Conservation (phyloP, 2,329 filamentous ascomycete species). For the Bipolaris sorokiniana region DNA sequence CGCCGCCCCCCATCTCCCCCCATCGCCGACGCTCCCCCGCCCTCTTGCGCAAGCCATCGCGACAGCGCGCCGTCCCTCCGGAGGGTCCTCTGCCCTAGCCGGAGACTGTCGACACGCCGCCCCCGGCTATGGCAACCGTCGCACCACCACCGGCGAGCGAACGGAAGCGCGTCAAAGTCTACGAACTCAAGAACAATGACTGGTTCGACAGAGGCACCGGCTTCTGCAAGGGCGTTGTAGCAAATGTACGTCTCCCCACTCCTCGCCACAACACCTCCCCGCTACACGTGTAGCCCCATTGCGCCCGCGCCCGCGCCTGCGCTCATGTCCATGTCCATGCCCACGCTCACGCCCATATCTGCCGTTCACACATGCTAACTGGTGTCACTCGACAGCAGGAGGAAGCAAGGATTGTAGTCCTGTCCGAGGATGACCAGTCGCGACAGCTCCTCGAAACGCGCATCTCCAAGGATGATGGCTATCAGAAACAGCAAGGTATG, state of each 20-base stretch:
- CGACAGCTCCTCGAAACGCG: slow-evolving; percentile 85
- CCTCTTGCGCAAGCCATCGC: slow-evolving; percentile 32
- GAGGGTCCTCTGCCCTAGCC: slow-evolving; percentile 21
- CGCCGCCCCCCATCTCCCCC: slow-evolving; percentile 14
- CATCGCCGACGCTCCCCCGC: slow-evolving; percentile 20
- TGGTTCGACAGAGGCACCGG: slow-evolving; percentile 98
- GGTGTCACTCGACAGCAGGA: slow-evolving; percentile 64
- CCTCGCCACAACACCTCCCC: neutral
- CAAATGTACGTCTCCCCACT: slow-evolving; percentile 65
- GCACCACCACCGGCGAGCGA: slow-evolving; percentile 56
- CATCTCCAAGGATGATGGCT: slow-evolving; percentile 92
- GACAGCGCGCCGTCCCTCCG: slow-evolving; percentile 38
- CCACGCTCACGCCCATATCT: neutral
- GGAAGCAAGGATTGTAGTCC: slow-evolving; percentile 85
- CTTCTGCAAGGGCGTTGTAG: slow-evolving; percentile 82
- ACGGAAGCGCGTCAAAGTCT: slow-evolving; percentile 87
- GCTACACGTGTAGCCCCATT: slow-evolving; percentile 16
- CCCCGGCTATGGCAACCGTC: slow-evolving; percentile 19
- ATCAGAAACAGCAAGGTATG: slow-evolving; percentile 96
- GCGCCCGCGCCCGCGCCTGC: slow-evolving; percentile 20
- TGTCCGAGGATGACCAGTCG: slow-evolving; percentile 89
- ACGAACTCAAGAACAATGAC: slow-evolving; percentile 97
- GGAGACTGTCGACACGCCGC: slow-evolving; percentile 35
- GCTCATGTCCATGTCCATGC: neutral
- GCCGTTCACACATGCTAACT: slow-evolving; percentile 46